phyloP scores from a whole-genome alignment of 2,329 filamentous ascomycete species.

The Ascochyta koolunga region DNA sequence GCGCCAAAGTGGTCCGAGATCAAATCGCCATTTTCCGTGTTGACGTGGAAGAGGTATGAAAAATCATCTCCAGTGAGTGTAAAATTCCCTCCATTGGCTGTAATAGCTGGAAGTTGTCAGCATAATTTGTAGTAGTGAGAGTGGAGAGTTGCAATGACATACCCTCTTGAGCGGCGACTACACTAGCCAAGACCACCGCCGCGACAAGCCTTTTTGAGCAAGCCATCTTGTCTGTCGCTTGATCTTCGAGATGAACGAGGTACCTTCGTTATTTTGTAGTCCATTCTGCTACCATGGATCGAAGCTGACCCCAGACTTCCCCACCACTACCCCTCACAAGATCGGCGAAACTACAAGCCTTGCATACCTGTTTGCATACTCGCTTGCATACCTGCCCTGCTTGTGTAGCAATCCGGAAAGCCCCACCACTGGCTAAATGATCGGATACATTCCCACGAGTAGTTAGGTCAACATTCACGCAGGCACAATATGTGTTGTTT shows the following conservation, averaged over 20 bases:
- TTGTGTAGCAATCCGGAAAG: conserved; percentile 5
- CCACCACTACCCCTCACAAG: not conserved
- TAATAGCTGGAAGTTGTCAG: conserved; percentile 48
- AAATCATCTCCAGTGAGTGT: conserved; percentile 62
- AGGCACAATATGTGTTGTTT: not conserved
- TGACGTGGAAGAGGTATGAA: conserved; percentile 69
- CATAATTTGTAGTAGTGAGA: not conserved
- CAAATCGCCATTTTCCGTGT: conserved; percentile 62
- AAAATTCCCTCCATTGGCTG: conserved; percentile 62
- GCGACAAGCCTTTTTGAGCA: not conserved
- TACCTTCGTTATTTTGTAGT: conserved; percentile 14
- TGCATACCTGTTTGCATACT: not conserved
- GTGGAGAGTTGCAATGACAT: not conserved
- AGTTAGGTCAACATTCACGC: conserved; percentile 6
- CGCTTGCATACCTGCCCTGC: too few species aligned
- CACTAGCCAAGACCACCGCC: not conserved
- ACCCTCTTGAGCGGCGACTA: conserved; percentile 12
- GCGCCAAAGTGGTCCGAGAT: conserved; percentile 68
- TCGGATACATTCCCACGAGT: not conserved
- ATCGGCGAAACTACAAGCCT: not conserved
- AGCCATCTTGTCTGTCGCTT: conserved; percentile 1
- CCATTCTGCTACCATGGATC: not conserved
- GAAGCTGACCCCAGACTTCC: not conserved
- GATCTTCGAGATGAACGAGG: not conserved
- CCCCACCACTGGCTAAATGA: conserved; percentile 9